Conservation (phyloP, 2,329 filamentous ascomycete genomes). For the Thermothelomyces thermophilus region DNA sequence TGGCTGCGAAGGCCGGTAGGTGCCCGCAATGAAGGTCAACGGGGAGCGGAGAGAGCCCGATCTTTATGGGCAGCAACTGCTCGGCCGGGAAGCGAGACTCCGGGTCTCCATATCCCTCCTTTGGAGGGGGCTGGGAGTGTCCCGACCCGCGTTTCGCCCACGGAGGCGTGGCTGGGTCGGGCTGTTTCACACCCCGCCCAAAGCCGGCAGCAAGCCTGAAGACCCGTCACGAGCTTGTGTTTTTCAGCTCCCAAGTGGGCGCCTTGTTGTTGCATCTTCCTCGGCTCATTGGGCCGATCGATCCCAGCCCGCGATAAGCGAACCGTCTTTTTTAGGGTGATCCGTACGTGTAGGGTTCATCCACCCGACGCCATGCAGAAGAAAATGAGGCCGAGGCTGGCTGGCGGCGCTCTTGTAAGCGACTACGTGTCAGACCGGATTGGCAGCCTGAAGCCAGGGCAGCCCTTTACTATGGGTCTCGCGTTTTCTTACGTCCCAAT, state of each 20-base stretch:
- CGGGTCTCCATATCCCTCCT: not conserved
- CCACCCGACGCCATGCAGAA: no score
- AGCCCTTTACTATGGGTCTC: not conserved
- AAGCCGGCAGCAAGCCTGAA: not conserved
- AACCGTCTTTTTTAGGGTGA: no score
- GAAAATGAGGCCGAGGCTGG: not conserved
- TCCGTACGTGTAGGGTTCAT: not conserved
- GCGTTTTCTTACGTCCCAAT: conserved; percentile 9
- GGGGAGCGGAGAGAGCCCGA: conserved; percentile 5
- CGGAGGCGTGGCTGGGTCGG: not conserved
- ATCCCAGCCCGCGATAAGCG: not conserved
- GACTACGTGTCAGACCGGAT: conserved; percentile 17
- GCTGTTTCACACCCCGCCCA: conserved; percentile 5
- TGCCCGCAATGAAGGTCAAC: not conserved
- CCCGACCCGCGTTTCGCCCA: not conserved
- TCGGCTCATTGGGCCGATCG: not conserved
- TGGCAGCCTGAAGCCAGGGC: conserved; percentile 4
- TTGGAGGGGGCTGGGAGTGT: no score
- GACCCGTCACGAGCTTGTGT: not conserved
- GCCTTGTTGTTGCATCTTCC: not conserved
- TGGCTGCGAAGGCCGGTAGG: no score
- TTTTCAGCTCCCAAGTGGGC: not conserved
- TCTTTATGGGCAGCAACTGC: no score
- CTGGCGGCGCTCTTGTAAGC: not conserved
- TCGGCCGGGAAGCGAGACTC: not conserved